Conservation (phyloP, 2,329 filamentous ascomycete species). For the Pseudocercospora fijiensis region DNA sequence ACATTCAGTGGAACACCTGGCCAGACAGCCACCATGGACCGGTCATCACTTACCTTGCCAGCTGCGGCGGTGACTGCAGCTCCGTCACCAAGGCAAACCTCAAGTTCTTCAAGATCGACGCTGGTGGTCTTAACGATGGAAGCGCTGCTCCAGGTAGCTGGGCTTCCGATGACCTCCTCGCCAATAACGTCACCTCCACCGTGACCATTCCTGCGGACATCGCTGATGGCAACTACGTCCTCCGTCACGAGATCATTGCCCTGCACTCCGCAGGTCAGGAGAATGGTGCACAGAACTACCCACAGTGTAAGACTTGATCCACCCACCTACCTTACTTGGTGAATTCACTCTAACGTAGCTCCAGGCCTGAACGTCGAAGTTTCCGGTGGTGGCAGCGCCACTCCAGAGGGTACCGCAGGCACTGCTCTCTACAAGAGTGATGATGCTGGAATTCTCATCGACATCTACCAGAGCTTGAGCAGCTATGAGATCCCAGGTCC, state of each 20-base stretch:
- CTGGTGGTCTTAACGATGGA: constrained; percentile 51
- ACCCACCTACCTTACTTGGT: no score
- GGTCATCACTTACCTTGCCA: constrained; percentile 64
- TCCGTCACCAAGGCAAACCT: constrained; percentile 54
- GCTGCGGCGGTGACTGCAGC: constrained; percentile 57
- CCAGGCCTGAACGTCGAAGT: constrained; percentile 60
- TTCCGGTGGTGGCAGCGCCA: constrained; percentile 53
- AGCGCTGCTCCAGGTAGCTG: constrained; percentile 49
- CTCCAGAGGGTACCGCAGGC: constrained; percentile 49
- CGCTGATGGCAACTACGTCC: constrained; percentile 58
- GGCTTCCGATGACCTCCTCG: constrained; percentile 56
- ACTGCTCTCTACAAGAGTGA: constrained; percentile 57
- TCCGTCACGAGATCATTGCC: constrained; percentile 61
- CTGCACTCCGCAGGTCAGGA: constrained; percentile 54
- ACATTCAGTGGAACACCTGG: constrained; percentile 49
- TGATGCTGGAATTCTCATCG: constrained; percentile 60
- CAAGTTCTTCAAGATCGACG: constrained; percentile 64
- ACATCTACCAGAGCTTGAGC: constrained; percentile 55
- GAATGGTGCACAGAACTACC: constrained; percentile 50
- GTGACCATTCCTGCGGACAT: constrained; percentile 56
- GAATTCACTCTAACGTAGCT: neutral
- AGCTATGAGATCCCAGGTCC: constrained; percentile 56
- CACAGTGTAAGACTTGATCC: constrained; percentile 22
- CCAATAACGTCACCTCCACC: constrained; percentile 49
- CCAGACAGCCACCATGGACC: constrained; percentile 56